phyloP scores from a whole-genome alignment of 345 rosid species.

The Anacardium occidentale region DNA sequence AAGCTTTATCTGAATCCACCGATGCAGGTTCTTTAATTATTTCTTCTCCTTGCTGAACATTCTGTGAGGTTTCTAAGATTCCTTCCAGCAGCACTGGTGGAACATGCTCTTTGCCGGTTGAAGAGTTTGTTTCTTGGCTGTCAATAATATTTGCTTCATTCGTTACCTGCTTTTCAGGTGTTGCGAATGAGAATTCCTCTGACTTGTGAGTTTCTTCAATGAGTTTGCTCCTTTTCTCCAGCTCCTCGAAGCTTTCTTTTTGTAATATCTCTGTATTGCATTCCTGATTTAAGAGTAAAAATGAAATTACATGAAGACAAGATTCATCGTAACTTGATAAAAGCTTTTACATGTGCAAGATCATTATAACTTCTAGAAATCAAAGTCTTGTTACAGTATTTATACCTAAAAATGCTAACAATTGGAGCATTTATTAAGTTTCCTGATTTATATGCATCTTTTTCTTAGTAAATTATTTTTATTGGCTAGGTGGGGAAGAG shows the following conservation, averaged over 20 bases:
- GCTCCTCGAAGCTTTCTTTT: slow-evolving; percentile 15
- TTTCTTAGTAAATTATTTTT: too few species aligned
- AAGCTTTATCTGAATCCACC: slow-evolving; percentile 34
- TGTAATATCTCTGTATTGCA: slow-evolving; percentile 15
- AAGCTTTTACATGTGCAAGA: too few species aligned
- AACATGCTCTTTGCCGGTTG: slow-evolving; percentile 23
- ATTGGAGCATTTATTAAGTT: not conserved
- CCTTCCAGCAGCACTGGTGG: slow-evolving; percentile 25
- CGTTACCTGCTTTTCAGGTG: slow-evolving; percentile 27
- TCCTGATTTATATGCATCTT: too few species aligned
- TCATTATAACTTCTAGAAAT: too few species aligned
- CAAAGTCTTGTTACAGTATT: not conserved
- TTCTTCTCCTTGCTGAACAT: slow-evolving; percentile 30
- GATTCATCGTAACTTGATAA: too few species aligned
- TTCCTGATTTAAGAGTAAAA: slow-evolving; percentile 38
- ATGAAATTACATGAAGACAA: too few species aligned
- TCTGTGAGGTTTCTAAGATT: slow-evolving; percentile 27
- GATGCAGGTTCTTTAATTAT: slow-evolving; percentile 20
- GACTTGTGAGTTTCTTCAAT: slow-evolving; percentile 23
- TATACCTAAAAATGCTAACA: not conserved
- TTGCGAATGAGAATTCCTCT: slow-evolving; percentile 22
- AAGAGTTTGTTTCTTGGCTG: slow-evolving; percentile 13
- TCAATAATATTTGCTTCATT: slow-evolving; percentile 26
- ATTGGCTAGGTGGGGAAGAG: not conserved
- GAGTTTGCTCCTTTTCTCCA: slow-evolving; percentile 22